phyloP scores from a whole-genome alignment of 2,329 filamentous ascomycete species.

The Talaromyces rugulosus region DNA sequence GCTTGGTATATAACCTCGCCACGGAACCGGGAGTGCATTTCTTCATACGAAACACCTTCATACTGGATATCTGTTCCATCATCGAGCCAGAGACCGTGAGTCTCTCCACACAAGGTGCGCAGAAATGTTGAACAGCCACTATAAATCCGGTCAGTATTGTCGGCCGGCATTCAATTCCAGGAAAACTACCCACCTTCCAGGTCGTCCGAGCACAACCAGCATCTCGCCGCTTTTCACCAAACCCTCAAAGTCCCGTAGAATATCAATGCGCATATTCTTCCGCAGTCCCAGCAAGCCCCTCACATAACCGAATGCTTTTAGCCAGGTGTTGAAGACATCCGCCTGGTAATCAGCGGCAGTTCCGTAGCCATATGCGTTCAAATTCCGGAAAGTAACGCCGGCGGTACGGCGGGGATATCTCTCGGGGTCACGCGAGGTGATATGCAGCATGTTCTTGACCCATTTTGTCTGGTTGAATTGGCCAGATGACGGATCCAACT shows the following conservation, averaged over 20 bases:
- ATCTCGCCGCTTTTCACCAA: conserved; percentile 56
- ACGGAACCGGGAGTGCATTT: conserved; percentile 35
- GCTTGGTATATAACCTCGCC: conserved; percentile 13
- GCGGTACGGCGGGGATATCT: conserved; percentile 31
- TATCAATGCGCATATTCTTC: conserved; percentile 51
- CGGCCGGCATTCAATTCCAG: background rate
- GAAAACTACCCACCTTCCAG: conserved; percentile 25
- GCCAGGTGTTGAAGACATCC: conserved; percentile 37
- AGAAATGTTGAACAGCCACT: conserved; percentile 70
- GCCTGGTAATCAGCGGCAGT: conserved; percentile 42
- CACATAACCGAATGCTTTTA: conserved; percentile 30
- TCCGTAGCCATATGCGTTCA: conserved; percentile 43
- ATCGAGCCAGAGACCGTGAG: conserved; percentile 70
- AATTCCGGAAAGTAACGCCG: conserved; percentile 42
- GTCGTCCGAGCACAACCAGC: conserved; percentile 53
- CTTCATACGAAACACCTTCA: conserved; percentile 46
- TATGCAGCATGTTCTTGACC: conserved; percentile 38
- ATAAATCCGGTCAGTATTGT: background rate
- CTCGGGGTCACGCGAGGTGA: conserved; percentile 28
- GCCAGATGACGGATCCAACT: conserved; percentile 40
- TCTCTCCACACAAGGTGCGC: conserved; percentile 77
- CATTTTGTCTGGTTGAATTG: conserved; percentile 42
- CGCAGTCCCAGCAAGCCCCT: conserved; percentile 28
- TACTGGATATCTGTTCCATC: conserved; percentile 71
- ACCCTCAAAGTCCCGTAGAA: conserved; percentile 63